phyloP scores from a whole-genome alignment of 1,284 basidiomycete genomes.

The Malassezia sympodialis region DNA sequence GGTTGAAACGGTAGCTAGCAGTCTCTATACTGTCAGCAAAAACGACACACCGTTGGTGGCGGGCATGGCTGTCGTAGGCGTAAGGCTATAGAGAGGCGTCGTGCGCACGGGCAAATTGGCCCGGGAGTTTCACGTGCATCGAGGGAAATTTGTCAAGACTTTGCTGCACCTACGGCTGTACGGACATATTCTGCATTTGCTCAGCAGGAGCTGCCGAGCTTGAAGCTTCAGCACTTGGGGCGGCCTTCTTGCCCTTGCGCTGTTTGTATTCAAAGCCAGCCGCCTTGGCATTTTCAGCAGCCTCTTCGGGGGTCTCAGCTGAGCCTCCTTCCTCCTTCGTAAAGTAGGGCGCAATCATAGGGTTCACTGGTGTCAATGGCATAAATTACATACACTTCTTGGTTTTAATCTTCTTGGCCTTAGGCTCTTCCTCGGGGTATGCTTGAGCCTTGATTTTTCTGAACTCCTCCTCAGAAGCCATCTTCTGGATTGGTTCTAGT shows the following conservation, averaged over 20 bases:
- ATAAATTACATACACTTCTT: conserved; percentile 22
- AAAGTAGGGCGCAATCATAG: conserved; percentile 27
- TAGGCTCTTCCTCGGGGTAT: conserved; percentile 57
- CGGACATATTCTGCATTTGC: conserved; percentile 7
- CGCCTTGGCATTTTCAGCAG: conserved; percentile 17
- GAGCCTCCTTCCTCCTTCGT: conserved; percentile 32
- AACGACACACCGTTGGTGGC: conserved; percentile 1
- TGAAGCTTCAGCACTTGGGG: background rate
- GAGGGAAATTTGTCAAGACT: background rate
- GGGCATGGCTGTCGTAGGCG: conserved; percentile 1
- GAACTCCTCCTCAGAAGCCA: conserved; percentile 68
- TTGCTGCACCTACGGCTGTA: background rate
- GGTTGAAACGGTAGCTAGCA: conserved; percentile 40
- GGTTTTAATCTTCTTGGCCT: conserved; percentile 36
- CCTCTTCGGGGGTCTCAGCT: conserved; percentile 29
- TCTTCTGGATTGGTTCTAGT: conserved; percentile 68
- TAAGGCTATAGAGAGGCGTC: conserved; percentile 1
- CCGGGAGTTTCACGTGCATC: background rate
- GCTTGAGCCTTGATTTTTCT: conserved; percentile 66
- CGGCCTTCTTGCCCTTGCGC: conserved; percentile 17
- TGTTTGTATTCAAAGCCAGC: conserved; percentile 20
- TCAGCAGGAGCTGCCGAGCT: background rate
- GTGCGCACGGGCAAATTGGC: background rate
- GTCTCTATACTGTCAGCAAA: conserved; percentile 24
- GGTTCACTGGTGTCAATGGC: conserved; percentile 21